Base-by-base conservation (phyloP, 108 stramenopile species). In the Cyclotella distinguenda region DNA sequence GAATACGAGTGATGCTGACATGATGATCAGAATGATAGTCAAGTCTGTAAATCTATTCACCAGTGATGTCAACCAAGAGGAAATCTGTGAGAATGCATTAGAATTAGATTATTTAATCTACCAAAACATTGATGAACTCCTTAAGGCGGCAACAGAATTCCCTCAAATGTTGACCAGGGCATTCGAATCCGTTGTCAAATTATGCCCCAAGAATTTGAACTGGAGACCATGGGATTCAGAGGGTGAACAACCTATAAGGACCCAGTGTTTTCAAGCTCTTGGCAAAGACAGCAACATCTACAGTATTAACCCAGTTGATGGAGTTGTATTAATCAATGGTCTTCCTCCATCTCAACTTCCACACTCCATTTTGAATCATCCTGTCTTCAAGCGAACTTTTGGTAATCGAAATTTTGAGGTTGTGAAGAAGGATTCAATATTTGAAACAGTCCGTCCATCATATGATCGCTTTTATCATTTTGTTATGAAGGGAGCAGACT, bases 321-420 rank as follows among this genome's bases (percentile, higher is more conserved):
- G 84, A n/a, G 68, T 65, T 27, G 69, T 84, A 1, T 68, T 84
- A 2, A 71, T 79, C 15, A 54, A 84, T 56, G 81, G 84, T 27
- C 36, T 70, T 40, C 84, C 84, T 36, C 84, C 84, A 6, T 56
- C 56, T 45, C 60, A 50, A 11, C 63, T 82, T 21, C 84, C 84
- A 19, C 27, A 11, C 30, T 23, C 52, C 1, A 72, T 84, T 16
- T 2, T 81, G 57, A 46, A 60, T 6, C 42, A 72, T 19, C 54
- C 38, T 4, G 35, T 66, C 3, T 79, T 72, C 45, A 54, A 25
- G 46, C 32, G 66, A 2, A 34, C 42, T 21, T 79, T 79, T 68
- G 78, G 78, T 7, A 22, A 45, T 12, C 33, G 48, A 16, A 71
- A 72, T 16, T 72, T 72, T 60, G 78, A 79, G 51, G 57, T 72